Conservation (phyloP, 148 eudicot species). For the Rhododendron kiyosumense region DNA sequence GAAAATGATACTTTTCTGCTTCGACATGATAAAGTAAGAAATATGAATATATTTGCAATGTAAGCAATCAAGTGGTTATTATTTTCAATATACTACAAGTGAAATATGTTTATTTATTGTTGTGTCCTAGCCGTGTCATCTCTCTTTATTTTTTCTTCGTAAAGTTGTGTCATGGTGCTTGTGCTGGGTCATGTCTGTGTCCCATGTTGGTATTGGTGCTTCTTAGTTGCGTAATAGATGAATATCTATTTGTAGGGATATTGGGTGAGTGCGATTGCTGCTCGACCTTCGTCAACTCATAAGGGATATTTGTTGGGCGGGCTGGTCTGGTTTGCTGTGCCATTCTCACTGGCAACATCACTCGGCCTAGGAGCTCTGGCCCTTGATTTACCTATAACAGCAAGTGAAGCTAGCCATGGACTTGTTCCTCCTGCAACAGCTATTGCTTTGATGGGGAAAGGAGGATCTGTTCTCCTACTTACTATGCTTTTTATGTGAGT, state of each 20-base stretch:
- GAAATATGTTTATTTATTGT: not conserved
- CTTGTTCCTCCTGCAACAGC: constrained; percentile 98
- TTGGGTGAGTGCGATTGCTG: constrained; percentile 99
- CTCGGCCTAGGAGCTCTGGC: constrained; percentile 94
- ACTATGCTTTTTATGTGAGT: constrained; percentile 98
- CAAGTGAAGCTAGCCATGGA: constrained; percentile 79
- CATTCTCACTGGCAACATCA: constrained; percentile 87
- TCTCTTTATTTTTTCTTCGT: not conserved
- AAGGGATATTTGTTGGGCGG: constrained; percentile 96
- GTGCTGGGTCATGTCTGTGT: not conserved
- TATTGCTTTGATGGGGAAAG: constrained; percentile 91
- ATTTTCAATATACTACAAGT: not conserved
- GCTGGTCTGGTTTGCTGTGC: constrained; percentile 95
- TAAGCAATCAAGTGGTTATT: not conserved
- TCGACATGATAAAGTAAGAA: not conserved
- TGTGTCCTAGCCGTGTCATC: not conserved
- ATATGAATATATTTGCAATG: not conserved
- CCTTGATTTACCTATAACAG: constrained; percentile 83
- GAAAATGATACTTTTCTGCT: not conserved
- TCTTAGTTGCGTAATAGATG: not conserved
- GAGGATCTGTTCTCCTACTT: constrained; percentile 85
- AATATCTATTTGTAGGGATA: constrained; percentile 51
- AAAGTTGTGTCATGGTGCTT: not conserved
- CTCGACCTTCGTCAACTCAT: constrained; percentile 94
- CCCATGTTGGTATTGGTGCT: not conserved